Evolutionary conservation across 2,329 filamentous ascomycete species (phyloP).

Genomic region (Furcasterigmium furcatum): DNA sequence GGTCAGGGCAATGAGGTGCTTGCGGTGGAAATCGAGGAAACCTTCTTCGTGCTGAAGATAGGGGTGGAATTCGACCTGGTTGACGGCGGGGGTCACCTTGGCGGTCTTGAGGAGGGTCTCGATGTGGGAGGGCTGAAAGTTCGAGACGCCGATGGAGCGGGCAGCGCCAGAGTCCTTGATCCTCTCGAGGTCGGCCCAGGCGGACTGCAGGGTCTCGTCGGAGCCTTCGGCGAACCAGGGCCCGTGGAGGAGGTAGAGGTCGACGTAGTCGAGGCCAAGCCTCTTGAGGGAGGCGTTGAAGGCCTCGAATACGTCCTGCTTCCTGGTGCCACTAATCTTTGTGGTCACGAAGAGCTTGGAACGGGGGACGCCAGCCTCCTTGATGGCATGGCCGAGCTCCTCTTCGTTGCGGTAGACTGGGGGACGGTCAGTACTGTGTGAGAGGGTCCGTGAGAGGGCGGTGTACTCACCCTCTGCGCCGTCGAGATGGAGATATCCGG

Average conservation of each 20-base stretch:
- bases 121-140: slow-evolving; percentile 59
- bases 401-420: slow-evolving; percentile 61
- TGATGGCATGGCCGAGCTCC: slow-evolving; percentile 71
- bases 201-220: slow-evolving; percentile 50
- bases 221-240: slow-evolving; percentile 48
- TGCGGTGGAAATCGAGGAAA: slow-evolving; percentile 53
- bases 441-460: too few relatives aligned
- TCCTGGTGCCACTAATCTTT: slow-evolving; percentile 43
- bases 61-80: slow-evolving; percentile 81
- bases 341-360: slow-evolving; percentile 67
- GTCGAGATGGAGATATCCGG: slow-evolving; percentile 72
- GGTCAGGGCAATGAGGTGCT: slow-evolving; percentile 53
- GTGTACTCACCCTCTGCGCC: slow-evolving; percentile 66
- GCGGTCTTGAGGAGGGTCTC: slow-evolving; percentile 56
- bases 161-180: slow-evolving; percentile 65
- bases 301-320: slow-evolving; percentile 41
- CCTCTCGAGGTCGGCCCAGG: slow-evolving; percentile 60
- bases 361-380: slow-evolving; percentile 60
- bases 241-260: slow-evolving; percentile 64
- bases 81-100: slow-evolving; percentile 62
- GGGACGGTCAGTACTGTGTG: slow-evolving; percentile 9
- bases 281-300: slow-evolving; percentile 60
- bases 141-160: slow-evolving; percentile 73
- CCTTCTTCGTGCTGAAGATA: slow-evolving; percentile 62
- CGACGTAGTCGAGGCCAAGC: slow-evolving; percentile 67